Evolutionary conservation across 2,329 filamentous ascomycete species (phyloP).

Genomic region (Rutstroemia sp.): DNA sequence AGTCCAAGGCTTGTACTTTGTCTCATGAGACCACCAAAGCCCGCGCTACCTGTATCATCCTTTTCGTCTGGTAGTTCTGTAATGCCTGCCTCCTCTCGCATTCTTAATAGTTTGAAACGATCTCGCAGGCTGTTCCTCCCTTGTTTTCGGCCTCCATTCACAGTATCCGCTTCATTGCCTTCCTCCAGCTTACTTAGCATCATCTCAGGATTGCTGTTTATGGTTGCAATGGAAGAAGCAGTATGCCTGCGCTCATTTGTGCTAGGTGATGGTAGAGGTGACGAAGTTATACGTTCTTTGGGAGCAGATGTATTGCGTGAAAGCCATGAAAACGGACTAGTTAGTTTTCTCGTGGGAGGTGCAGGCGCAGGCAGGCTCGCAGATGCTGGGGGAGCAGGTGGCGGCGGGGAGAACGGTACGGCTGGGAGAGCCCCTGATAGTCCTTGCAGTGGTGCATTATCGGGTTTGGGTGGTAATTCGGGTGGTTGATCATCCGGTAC

Average conservation of each 20-base stretch:
- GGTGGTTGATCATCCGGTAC: constrained; percentile 25
- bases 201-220: constrained; percentile 75
- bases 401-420: constrained; percentile 57
- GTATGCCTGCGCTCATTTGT: constrained; percentile 59
- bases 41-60: constrained; percentile 30
- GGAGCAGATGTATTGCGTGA: constrained; percentile 59
- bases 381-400: constrained; percentile 15
- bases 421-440: constrained; percentile 66
- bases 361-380: constrained; percentile 20
- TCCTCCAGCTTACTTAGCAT: constrained; percentile 72
- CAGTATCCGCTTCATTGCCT: constrained; percentile 57
- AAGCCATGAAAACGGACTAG: constrained; percentile 81
- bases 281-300: constrained; percentile 46
- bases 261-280: constrained; percentile 35
- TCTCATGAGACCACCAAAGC: constrained; percentile 35
- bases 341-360: constrained; percentile 58
- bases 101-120: constrained; percentile 68
- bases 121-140: constrained; percentile 63
- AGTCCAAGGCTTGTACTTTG: constrained; percentile 36
- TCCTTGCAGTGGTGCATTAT: constrained; percentile 48
- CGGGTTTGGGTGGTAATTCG: constrained; percentile 20
- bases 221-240: constrained; percentile 68
- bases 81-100: constrained; percentile 64
- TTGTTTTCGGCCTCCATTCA: constrained; percentile 38
- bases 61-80: constrained; percentile 43